Conservation (phyloP, 441 rosid species). For the Adansonia grandidieri region DNA sequence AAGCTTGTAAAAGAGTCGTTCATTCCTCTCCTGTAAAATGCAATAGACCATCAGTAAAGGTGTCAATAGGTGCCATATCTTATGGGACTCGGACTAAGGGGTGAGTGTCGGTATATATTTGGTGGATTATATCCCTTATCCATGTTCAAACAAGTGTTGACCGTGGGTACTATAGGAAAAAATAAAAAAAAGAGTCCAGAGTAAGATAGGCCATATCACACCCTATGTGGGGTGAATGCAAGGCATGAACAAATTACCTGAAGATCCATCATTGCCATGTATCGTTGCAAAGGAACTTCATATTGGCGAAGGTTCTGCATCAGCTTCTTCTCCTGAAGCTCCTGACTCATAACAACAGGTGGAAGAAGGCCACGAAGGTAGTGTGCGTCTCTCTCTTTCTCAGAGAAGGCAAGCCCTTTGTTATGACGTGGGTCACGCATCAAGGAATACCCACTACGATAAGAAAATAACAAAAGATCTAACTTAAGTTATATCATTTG, state of each 20-base stretch:
- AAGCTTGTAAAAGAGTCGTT: constrained; percentile 89
- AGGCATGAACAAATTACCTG: constrained; percentile 52
- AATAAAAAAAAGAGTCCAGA: too few species aligned
- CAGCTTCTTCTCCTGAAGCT: constrained; percentile 86
- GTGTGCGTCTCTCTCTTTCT: constrained; percentile 90
- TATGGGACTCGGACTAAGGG: too few species aligned
- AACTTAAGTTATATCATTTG: background rate
- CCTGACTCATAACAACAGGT: constrained; percentile 70
- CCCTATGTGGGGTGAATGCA: background rate
- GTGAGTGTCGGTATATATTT: too few species aligned
- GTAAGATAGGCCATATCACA: too few species aligned
- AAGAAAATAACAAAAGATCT: background rate
- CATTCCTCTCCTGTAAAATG: constrained; percentile 81
- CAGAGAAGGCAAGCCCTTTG: constrained; percentile 88
- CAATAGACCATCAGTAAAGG: background rate
- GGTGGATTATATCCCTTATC: too few species aligned
- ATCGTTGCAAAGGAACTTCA: constrained; percentile 86
- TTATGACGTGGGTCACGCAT: constrained; percentile 90
- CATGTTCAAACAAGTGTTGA: too few species aligned
- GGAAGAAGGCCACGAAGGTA: constrained; percentile 95
- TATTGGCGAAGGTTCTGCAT: constrained; percentile 87
- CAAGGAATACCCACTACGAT: constrained; percentile 76
- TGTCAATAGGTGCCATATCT: background rate
- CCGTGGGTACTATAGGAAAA: too few species aligned
- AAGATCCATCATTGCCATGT: constrained; percentile 92